Conservation (phyloP, 306 rosid species). For the Cajanus cajan region DNA sequence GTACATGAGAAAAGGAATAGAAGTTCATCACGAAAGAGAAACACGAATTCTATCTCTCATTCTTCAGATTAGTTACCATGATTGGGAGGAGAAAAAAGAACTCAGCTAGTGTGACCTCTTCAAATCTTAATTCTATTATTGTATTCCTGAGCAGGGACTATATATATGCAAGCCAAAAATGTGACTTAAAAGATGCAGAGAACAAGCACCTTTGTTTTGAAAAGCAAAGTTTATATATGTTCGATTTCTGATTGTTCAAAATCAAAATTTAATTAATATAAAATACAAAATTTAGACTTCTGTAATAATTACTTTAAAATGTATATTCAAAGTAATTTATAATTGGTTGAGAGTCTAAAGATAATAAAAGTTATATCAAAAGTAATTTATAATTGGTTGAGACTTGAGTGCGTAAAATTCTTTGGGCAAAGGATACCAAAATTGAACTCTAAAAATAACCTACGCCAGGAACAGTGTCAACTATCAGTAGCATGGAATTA, state of each 20-base stretch:
- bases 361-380: too few relatives aligned
- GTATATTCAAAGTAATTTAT: not conserved
- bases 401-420: not conserved
- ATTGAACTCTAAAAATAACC: not conserved
- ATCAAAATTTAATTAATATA: not conserved
- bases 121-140: not conserved
- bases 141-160: not conserved
- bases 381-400: not conserved
- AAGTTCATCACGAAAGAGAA: constrained; percentile 9
- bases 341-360: not conserved
- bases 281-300: not conserved
- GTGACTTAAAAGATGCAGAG: not conserved
- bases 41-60: not conserved
- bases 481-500: constrained; percentile 6
- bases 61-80: constrained; percentile 4
- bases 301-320: not conserved
- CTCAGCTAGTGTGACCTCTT: not conserved
- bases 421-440: not conserved
- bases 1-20: not conserved
- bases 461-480: not conserved
- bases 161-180: not conserved
- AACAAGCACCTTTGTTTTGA: not conserved
- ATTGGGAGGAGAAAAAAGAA: not conserved
- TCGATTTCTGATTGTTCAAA: constrained; percentile 2
- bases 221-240: not conserved